Base-by-base conservation (phyloP, 306 rosid species). In the Crotalaria pallida region DNA sequence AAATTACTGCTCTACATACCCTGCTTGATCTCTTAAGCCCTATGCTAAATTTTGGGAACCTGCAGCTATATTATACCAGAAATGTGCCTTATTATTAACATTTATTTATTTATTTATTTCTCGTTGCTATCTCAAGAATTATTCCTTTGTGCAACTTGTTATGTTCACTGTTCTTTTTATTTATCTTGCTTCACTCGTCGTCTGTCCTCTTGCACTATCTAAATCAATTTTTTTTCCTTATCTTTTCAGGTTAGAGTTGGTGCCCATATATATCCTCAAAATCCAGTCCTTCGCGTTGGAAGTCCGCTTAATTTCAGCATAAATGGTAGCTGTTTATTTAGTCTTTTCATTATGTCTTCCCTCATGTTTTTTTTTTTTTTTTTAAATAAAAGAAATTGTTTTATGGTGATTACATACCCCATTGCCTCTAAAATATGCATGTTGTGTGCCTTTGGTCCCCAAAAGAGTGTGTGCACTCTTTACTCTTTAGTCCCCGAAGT, bases 221-320 rank as follows among this genome's bases (percentile, higher is more conserved):
- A 41, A 83, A 57, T 64, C 27, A 4, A 7, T 0, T 72, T 52
- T n/a, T 76, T 73, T 84, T 15, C 7, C 9, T n/a, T n/a, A n/a
- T 31, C 6, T 77, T 57, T 80, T 72, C 96, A 93, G 98, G 77
- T 93, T 76, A 81, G 89, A 66, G 96, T 88, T 58, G 98, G 98
- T 72, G 92, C 94, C 18, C 75, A 85, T 69, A 81, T 93, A 77
- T 82, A 82, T 79, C 98, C 98, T 74, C 90, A 83, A 79, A 86
- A 87, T 78, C 97, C 96, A 18, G 84, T 90, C 76, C 78, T 90
- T 79, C 89, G 76, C 26, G 59, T 76, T 7, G 96, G 96, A 77
- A 78, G 86, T 77, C 81, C 72, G 79, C 86, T 93, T 61, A 88
- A 87, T 86, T 84, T 93, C 76, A 85, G 89, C 63, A 58, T 87